Conservation (phyloP, 2,329 filamentous ascomycete genomes). For the Fulvia fulva region DNA sequence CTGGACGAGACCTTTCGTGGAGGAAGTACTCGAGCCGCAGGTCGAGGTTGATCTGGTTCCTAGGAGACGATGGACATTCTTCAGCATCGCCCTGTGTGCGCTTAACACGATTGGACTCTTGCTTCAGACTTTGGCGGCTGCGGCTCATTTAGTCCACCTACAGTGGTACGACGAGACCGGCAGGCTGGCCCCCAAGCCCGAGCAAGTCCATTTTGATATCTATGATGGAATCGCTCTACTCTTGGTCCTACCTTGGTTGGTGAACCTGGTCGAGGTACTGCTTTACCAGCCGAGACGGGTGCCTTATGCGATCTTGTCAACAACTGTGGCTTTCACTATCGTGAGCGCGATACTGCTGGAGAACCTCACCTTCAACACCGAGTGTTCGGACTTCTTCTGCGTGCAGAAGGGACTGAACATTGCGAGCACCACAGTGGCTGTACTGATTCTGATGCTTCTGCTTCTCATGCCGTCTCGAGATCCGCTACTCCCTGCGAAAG, state of each 20-base stretch:
- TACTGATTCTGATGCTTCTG: conserved; percentile 51
- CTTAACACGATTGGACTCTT: conserved; percentile 18
- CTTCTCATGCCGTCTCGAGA: conserved; percentile 68
- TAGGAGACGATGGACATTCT: conserved; percentile 28
- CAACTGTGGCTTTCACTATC: conserved; percentile 23
- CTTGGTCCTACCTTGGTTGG: conserved; percentile 24
- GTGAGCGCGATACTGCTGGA: conserved; percentile 25
- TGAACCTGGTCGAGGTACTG: conserved; percentile 21
- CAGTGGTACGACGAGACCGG: not conserved
- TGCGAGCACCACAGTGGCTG: conserved; percentile 34
- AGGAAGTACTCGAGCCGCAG: conserved; percentile 34
- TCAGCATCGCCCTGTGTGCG: conserved; percentile 17
- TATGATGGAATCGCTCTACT: conserved; percentile 9
- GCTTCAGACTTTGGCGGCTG: conserved; percentile 16
- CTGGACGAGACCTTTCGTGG: conserved; percentile 53
- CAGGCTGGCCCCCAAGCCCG: too few species aligned
- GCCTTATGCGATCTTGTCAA: conserved; percentile 24
- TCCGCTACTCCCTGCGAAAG: conserved; percentile 48
- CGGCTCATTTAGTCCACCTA: not conserved
- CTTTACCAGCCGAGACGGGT: conserved; percentile 26
- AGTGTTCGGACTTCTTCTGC: conserved; percentile 5
- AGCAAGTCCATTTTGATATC: not conserved
- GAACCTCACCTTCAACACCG: not conserved
- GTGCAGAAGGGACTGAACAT: conserved; percentile 1
- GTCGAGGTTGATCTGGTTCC: conserved; percentile 29